Base-by-base conservation (phyloP, 2,329 filamentous ascomycete genomes). In the Scytalidium lignicola region DNA sequence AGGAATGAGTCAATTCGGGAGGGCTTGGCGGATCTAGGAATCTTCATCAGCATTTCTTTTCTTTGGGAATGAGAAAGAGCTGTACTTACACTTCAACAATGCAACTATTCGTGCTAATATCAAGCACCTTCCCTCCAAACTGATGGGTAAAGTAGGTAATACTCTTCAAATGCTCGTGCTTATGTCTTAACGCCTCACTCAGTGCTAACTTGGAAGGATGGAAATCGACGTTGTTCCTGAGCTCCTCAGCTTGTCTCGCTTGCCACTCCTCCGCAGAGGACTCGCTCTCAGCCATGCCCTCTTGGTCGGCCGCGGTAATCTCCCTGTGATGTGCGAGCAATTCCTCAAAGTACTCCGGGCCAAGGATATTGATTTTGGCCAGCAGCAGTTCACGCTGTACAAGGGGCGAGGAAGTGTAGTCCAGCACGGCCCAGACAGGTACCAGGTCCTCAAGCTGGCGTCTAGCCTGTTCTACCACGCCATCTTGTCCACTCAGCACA, bases 331-430 rank as follows among this genome's bases (percentile, higher is more conserved):
- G 93, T 48, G 90, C 86, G 58, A 96, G 83, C 49, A 99, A 80
- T 73, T 99, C 93, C 73, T 97, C 92, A 62, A 96, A 99, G 73
- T 96, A 96, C 75, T 99, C 93, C 5, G 93, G 93, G 1, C 93
- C 93, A 32, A 99, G 80, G 53, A 95, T 96, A 69, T 92, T 95
- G 71, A 99, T 82, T 77, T 99, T 99, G 62, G 93, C 92, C 32
- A 99, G 82, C 8, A 99, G 80, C 23, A 99, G 78, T 71, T 99
- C 93, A 55, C 93, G 86, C 79, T 99, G 93, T 18, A 99, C 93
- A 20, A 99, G 82, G 2, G 93, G 89, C 4, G 93, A 85, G 53
- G 83, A 80, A 51, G 91, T 97, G 73, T 99, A 99, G 72, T 99
- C 93, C 50, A 99, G 75, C 28, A 99, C 93, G 47, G 93, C 93